These are phyloP conservation scores for Podila verticillata DNA, from an alignment of 192 early-diverging fungal species.

Conservation along the genomic window DNA sequence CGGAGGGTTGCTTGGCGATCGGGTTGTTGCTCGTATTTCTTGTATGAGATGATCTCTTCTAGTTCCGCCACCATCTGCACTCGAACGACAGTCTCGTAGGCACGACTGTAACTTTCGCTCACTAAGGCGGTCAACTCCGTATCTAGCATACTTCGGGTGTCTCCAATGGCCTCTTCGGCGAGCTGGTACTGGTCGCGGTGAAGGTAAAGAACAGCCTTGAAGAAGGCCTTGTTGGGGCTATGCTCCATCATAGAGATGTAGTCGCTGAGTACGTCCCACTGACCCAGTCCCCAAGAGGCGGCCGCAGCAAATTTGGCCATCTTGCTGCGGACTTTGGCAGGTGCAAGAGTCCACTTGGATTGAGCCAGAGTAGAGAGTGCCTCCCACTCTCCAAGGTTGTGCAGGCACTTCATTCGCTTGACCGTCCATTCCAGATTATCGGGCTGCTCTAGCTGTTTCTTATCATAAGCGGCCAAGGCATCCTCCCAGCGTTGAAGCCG, in stretches of 20 bases:
- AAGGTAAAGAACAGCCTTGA: conserved; percentile 82
- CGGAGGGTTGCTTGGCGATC: conserved; percentile 79
- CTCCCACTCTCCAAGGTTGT: conserved; percentile 94
- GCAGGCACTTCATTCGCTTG: conserved; percentile 91
- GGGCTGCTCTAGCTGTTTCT: conserved; percentile 78
- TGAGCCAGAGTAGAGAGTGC: conserved; percentile 79
- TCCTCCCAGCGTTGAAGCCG: conserved; percentile 95
- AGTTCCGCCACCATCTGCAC: conserved; percentile 98
- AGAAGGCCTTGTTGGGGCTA: conserved; percentile 87
- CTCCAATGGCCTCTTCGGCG: conserved; percentile 77
- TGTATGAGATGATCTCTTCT: conserved; percentile 95
- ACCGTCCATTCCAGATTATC: conserved; percentile 73
- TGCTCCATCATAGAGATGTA: conserved; percentile 85
- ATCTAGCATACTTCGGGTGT: conserved; percentile 83
- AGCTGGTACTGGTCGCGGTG: conserved; percentile 77
- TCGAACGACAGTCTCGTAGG: conserved; percentile 87
- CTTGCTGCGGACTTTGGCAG: conserved; percentile 68
- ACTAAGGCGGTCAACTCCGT: conserved; percentile 87
- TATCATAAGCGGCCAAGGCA: conserved; percentile 85
- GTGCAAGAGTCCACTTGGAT: conserved; percentile 74
- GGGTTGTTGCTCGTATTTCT: conserved; percentile 77
- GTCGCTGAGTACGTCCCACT: conserved; percentile 88
- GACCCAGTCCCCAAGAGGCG: conserved; percentile 90
- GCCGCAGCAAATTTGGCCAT: conserved; percentile 91
- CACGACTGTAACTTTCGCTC: conserved; percentile 93